Conservation (phyloP, 2,329 filamentous ascomycete genomes). For the Dothistroma pini region DNA sequence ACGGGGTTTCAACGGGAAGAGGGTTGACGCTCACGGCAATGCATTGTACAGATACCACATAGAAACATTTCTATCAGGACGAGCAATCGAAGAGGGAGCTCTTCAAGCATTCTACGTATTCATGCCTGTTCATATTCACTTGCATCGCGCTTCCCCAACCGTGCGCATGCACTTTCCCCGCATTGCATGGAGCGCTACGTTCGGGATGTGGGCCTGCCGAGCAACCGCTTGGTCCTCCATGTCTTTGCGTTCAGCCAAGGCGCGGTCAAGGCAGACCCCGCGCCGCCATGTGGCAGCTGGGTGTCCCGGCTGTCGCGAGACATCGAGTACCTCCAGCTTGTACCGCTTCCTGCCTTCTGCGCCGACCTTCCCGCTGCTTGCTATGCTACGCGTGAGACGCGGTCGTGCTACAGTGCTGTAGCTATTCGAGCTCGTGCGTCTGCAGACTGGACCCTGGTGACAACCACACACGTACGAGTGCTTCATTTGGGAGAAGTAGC, state of each 20-base stretch:
- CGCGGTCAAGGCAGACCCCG: neutral
- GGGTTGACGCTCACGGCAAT: neutral
- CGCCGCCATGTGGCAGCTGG: neutral
- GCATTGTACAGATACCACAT: slow-evolving; percentile 1
- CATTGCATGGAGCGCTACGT: neutral
- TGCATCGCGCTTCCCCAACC: neutral
- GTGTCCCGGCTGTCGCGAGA: neutral
- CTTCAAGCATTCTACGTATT: neutral
- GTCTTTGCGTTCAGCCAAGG: neutral
- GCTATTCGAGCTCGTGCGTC: slow-evolving; percentile 1
- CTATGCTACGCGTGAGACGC: neutral
- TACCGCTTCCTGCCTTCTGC: neutral
- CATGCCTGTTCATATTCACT: neutral
- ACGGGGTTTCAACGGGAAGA: slow-evolving; percentile 13
- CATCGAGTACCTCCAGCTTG: neutral
- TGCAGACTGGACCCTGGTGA: neutral
- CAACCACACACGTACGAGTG: neutral
- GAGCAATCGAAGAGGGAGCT: neutral
- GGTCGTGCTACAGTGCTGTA: neutral
- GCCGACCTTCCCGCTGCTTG: neutral
- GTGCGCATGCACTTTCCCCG: neutral
- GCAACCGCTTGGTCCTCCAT: neutral
- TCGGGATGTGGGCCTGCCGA: neutral
- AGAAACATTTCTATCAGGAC: neutral
- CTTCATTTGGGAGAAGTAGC: neutral